Evolutionary conservation across 2,329 filamentous ascomycete species (phyloP), one percentile per base, ranked within the genome.

Genomic region (Lizonia empirigonia): DNA sequence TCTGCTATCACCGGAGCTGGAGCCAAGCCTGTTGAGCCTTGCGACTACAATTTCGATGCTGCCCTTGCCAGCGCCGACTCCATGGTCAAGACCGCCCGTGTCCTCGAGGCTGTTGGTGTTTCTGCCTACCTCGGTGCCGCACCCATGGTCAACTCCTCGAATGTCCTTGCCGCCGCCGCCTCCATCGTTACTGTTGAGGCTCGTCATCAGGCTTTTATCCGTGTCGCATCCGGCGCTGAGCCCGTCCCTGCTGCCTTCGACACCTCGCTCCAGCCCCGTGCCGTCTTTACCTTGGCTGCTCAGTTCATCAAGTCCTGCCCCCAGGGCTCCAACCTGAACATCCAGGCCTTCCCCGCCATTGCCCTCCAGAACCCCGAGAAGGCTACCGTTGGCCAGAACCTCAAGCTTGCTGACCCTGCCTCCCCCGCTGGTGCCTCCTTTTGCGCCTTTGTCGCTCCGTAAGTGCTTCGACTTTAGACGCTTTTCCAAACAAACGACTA

Each of bases 251-350:
- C 84, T 66, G 81, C 87, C 20, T 89, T 91, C 65, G 87, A 90
- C 69, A 85, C 85, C 0, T 80, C 88, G 1, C 83, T 91, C 10
- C 82, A 82, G 23, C 84, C 86, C 58, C 81, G 83, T 59, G 83
- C 85, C 57, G 84, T 90, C 71, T 90, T 90, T 78, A 87, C 86
- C 29, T 81, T 91, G 46, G 88, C 87, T 34, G 84, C 87, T 1
- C 82, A 82, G 35, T 91, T 91, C 78, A 90, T 91, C 77, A 71
- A 74, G 48, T 84, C 83, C 23, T 91, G 88, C 77, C 88, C 88
- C 13, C 73, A 80, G 22, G 85, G 70, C 45, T 83, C 82, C 66
- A 85, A 86, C 75, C 77, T 88, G 39, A 78, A 80, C 66, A 78
- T 90, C 69, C 81, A 79, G 51, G 76, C 85, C 56, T 82, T 90